phyloP scores from a whole-genome alignment of 2,329 filamentous ascomycete species.

The Dichotomopilus funicola region DNA sequence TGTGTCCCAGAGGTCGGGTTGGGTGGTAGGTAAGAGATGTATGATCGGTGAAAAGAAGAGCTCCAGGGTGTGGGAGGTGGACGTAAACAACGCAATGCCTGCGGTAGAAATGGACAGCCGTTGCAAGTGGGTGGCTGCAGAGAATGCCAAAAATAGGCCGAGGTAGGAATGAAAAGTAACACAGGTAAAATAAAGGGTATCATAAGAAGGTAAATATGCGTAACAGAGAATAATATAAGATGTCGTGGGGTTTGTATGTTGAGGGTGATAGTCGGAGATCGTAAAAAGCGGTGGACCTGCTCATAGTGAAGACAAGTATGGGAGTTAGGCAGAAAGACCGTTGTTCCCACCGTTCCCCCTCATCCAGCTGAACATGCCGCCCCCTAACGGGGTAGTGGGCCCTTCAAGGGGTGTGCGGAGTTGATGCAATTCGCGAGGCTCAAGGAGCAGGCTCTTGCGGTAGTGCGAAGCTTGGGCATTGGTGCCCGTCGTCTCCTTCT shows the following conservation, averaged over 20 bases:
- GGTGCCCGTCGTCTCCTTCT: constrained; percentile 40
- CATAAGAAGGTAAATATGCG: constrained; percentile 11
- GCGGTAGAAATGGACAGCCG: too few species aligned
- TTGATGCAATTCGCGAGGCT: constrained; percentile 58
- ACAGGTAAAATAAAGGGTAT: constrained; percentile 21
- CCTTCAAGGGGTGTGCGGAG: constrained; percentile 26
- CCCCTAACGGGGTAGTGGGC: constrained; percentile 10
- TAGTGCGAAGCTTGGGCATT: constrained; percentile 62
- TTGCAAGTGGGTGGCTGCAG: background rate
- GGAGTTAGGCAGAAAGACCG: constrained; percentile 14
- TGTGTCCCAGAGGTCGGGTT: too few species aligned
- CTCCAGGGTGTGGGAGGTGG: too few species aligned
- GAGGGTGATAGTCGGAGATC: too few species aligned
- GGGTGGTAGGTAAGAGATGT: too few species aligned
- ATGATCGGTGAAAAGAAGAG: too few species aligned
- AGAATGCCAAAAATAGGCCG: background rate
- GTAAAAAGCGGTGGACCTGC: background rate
- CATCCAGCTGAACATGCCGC: constrained; percentile 28
- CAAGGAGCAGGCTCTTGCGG: constrained; percentile 75
- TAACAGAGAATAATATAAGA: background rate
- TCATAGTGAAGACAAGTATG: background rate
- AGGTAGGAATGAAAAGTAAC: background rate
- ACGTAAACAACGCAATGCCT: too few species aligned
- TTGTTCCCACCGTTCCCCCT: constrained; percentile 18
- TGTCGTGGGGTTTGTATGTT: background rate